Percentiles rank a stretch among this genome's conserved stretches.
These are phyloP conservation scores for Hevea brasiliensis DNA, from an alignment of 345 rosid species.

Conservation along the genomic window DNA sequence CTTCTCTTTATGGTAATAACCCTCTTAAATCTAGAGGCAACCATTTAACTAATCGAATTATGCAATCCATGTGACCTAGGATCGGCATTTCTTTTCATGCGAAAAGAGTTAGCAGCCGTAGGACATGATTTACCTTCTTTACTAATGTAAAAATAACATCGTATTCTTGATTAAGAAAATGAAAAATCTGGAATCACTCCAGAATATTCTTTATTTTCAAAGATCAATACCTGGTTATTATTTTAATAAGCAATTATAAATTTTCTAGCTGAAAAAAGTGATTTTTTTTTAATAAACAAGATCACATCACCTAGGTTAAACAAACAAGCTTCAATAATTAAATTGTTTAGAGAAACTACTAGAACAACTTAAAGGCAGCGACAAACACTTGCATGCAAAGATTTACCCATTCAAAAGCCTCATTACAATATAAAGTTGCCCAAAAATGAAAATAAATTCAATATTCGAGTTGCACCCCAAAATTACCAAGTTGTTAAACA, in stretches of 20 bases:
- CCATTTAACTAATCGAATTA: too few relatives aligned
- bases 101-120: background rate
- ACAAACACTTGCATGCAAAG: background rate
- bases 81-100: background rate
- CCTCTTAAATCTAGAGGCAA: too few relatives aligned
- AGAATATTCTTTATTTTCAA: constrained; percentile 19
- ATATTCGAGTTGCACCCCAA: background rate
- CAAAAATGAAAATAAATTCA: background rate
- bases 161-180: too few relatives aligned
- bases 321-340: background rate
- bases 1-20: too few relatives aligned
- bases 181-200: background rate
- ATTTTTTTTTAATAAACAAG: background rate
- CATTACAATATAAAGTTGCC: background rate
- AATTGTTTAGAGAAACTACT: background rate
- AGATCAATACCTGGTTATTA: too few relatives aligned
- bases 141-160: background rate
- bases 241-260: background rate
- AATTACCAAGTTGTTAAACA: background rate
- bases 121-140: too few relatives aligned
- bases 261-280: background rate
- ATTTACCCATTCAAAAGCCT: too few relatives aligned
- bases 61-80: background rate
- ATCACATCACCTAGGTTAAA: background rate
- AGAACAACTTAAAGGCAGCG: background rate